Conservation (phyloP, 495 filamentous ascomycete genomes). For the Talaromyces ruber region DNA sequence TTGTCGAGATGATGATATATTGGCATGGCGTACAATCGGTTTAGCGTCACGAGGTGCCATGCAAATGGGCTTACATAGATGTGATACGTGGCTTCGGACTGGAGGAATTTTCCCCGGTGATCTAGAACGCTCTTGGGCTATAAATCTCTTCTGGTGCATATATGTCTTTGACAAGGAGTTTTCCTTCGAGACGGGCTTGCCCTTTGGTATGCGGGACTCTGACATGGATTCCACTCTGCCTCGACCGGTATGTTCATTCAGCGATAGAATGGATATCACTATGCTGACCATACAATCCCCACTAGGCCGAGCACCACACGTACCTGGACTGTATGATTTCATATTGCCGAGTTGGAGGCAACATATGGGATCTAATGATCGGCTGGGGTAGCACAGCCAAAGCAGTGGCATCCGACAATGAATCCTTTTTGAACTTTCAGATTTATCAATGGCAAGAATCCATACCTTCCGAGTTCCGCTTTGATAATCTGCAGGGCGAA, state of each 20-base stretch:
- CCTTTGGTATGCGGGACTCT: slow-evolving; percentile 68
- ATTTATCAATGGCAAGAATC: slow-evolving; percentile 68
- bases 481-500: slow-evolving; percentile 32
- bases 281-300: background rate
- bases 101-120: slow-evolving; percentile 46
- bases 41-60: slow-evolving; percentile 62
- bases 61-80: slow-evolving; percentile 69
- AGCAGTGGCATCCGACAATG: slow-evolving; percentile 49
- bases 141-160: slow-evolving; percentile 73
- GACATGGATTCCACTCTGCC: slow-evolving; percentile 73
- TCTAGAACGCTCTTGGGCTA: slow-evolving; percentile 49
- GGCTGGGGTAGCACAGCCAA: slow-evolving; percentile 36
- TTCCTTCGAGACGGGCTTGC: slow-evolving; percentile 73
- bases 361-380: slow-evolving; percentile 59
- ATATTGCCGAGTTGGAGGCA: slow-evolving; percentile 63
- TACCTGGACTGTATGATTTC: slow-evolving; percentile 64
- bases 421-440: slow-evolving; percentile 62
- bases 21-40: slow-evolving; percentile 70
- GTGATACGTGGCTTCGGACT: slow-evolving; percentile 59
- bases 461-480: slow-evolving; percentile 44
- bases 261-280: slow-evolving; percentile 21
- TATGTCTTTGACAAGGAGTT: slow-evolving; percentile 75
- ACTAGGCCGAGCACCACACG: slow-evolving; percentile 21
- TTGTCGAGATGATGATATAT: slow-evolving; percentile 67
- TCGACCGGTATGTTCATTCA: slow-evolving; percentile 56